These are phyloP conservation scores for Ogataea minuta DNA, from an alignment of 805 yeast genomes.

Conservation along the genomic window DNA sequence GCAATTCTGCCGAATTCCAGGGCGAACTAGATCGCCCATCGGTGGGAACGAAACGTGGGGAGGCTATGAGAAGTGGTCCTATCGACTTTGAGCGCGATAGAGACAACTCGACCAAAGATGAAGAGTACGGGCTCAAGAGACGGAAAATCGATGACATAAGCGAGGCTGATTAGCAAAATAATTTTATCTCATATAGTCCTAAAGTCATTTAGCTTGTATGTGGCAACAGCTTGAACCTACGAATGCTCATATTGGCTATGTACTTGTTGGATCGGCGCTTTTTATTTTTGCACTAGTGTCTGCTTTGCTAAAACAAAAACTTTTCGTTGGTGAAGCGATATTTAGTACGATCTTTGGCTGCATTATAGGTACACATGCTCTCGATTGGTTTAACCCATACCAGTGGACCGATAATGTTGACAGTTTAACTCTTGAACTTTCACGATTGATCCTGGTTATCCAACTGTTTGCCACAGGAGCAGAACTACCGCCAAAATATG, in stretches of 20 bases:
- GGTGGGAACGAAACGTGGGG: constrained; percentile 15
- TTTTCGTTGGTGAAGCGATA: constrained; percentile 89
- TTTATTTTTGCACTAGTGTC: constrained; percentile 80
- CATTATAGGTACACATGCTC: constrained; percentile 84
- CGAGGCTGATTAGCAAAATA: neutral
- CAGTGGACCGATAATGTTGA: constrained; percentile 68
- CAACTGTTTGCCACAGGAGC: constrained; percentile 95
- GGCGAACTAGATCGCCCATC: constrained; percentile 26
- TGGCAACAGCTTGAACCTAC: constrained; percentile 23
- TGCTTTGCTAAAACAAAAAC: constrained; percentile 73
- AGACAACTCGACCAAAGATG: constrained; percentile 6
- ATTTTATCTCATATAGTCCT: neutral
- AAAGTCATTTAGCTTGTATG: constrained; percentile 8
- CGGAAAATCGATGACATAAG: constrained; percentile 4
- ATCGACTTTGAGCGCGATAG: constrained; percentile 29
- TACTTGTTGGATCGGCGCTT: constrained; percentile 80
- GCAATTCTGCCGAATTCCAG: constrained; percentile 25
- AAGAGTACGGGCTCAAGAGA: constrained; percentile 10
- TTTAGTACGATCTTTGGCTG: constrained; percentile 84
- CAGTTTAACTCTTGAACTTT: constrained; percentile 75
- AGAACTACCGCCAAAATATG: constrained; percentile 85
- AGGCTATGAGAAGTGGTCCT: constrained; percentile 20
- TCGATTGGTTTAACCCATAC: constrained; percentile 79
- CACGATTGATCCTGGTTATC: constrained; percentile 77
- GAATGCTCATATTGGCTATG: constrained; percentile 82